A percentile compares a stretch with the other conserved stretches of the same genome.
Evolutionary conservation across 768 basidiomycete genomes (phyloP).

Genomic region (Lyophyllum decastes): DNA sequence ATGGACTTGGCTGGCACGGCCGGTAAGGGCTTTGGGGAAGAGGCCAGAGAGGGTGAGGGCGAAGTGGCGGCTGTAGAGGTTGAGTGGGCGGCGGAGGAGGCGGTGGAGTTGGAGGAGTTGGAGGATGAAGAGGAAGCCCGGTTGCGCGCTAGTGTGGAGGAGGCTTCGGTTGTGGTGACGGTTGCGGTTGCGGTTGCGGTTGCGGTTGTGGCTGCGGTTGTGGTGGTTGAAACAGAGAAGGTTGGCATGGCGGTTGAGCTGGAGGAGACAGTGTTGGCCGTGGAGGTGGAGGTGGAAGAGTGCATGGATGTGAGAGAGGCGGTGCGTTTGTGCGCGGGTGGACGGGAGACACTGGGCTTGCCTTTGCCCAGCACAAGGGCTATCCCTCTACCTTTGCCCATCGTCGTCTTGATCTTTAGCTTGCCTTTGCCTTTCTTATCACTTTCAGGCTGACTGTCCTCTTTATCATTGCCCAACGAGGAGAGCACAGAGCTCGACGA

Average conservation of each 20-base stretch:
- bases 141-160: conserved; percentile 4
- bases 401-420: conserved; percentile 4
- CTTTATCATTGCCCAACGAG: neutral
- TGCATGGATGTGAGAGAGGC: conserved; percentile 14
- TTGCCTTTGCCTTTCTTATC: conserved; percentile 4
- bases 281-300: conserved; percentile 17
- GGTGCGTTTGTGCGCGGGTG: conserved; percentile 15
- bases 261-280: neutral
- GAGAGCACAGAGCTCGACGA: neutral
- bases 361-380: conserved; percentile 12
- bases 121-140: conserved; percentile 18
- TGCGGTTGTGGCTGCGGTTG: too few species aligned
- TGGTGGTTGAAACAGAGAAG: conserved; percentile 13
- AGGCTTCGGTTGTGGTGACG: neutral
- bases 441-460: neutral
- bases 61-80: conserved; percentile 16
- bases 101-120: conserved; percentile 13
- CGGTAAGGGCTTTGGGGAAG: conserved; percentile 17
- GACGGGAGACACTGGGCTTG: neutral
- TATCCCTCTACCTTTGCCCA: conserved; percentile 1
- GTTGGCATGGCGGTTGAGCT: neutral
- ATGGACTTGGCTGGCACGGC: conserved; percentile 47
- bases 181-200: neutral
- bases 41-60: conserved; percentile 20
- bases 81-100: conserved; percentile 10